A percentile compares a stretch with the other conserved stretches of the same genome.
These are phyloP conservation scores for Puccinia horiana DNA, from an alignment of 1,284 basidiomycete species.

Conservation along the genomic window DNA sequence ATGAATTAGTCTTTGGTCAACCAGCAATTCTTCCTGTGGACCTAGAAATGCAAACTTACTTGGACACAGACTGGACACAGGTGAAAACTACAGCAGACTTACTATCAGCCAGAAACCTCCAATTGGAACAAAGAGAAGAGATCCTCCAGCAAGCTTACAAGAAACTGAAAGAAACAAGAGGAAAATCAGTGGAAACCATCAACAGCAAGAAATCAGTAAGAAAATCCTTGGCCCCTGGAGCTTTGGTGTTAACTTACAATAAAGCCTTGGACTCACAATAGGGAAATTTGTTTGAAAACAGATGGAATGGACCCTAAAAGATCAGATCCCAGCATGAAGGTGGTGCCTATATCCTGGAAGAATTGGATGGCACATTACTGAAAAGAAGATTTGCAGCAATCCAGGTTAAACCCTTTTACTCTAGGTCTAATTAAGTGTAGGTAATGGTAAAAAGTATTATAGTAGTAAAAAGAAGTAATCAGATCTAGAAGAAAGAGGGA, in stretches of 20 bases:
- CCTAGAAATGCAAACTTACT: not conserved
- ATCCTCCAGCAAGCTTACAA: not conserved
- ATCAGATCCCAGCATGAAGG: not conserved
- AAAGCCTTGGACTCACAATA: not conserved
- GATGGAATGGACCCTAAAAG: not conserved
- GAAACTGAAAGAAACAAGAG: not conserved
- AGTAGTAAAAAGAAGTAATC: no score
- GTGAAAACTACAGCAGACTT: not conserved
- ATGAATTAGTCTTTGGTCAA: constrained; percentile 13
- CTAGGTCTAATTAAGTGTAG: no score
- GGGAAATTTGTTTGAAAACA: not conserved
- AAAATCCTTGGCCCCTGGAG: not conserved
- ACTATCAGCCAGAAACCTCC: not conserved
- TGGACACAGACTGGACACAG: not conserved
- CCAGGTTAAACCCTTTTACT: not conserved
- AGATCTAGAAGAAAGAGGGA: no score
- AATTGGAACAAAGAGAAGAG: not conserved
- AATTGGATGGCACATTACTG: not conserved
- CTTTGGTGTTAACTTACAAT: not conserved
- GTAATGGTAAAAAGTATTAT: no score
- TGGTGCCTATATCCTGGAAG: not conserved
- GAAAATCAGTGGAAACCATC: not conserved
- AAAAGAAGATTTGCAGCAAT: not conserved
- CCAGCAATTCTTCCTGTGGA: not conserved
- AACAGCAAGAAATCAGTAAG: not conserved